phyloP scores from a whole-genome alignment of 106 monocot genomes.

The Dendrobium chrysotoxum region DNA sequence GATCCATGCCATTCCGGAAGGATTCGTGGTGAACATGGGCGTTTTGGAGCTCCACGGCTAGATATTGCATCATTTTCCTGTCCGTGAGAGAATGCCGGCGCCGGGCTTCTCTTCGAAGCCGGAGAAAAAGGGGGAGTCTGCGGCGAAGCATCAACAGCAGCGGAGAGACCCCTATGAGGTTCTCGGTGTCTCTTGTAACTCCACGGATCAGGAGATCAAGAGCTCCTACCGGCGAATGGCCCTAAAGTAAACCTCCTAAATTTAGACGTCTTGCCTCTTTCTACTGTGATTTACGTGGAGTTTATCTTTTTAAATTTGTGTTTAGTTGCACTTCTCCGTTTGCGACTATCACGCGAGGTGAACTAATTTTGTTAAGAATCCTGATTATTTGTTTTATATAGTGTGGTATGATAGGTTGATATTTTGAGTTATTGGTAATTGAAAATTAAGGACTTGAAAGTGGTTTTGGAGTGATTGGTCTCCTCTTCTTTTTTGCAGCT shows the following conservation, averaged over 20 bases:
- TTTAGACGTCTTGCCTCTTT: not conserved
- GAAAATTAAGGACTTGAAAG: not conserved
- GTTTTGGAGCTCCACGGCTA: not conserved
- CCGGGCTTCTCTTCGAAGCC: constrained; percentile 41
- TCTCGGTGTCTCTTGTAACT: constrained; percentile 59
- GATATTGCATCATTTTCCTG: not conserved
- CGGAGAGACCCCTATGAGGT: constrained; percentile 89
- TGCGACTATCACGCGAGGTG: not conserved
- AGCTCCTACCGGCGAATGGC: constrained; percentile 82
- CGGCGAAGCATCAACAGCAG: constrained; percentile 25
- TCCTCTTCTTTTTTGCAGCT: not conserved
- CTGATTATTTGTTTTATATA: not conserved
- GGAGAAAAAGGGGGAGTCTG: constrained; percentile 32
- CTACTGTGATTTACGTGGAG: not conserved
- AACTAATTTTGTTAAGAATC: not conserved
- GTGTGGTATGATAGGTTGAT: not conserved
- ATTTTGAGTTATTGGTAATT: not conserved
- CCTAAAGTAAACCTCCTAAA: constrained; percentile 56
- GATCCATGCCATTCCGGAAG: not conserved
- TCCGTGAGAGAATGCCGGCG: constrained; percentile 32
- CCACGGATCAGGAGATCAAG: constrained; percentile 93
- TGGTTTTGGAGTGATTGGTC: not conserved
- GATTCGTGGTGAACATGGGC: not conserved
- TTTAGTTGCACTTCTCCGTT: not conserved
- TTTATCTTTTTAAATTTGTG: not conserved